Conservation (phyloP, 2,329 filamentous ascomycete genomes). For the Pseudophaeomoniella oleicola region DNA sequence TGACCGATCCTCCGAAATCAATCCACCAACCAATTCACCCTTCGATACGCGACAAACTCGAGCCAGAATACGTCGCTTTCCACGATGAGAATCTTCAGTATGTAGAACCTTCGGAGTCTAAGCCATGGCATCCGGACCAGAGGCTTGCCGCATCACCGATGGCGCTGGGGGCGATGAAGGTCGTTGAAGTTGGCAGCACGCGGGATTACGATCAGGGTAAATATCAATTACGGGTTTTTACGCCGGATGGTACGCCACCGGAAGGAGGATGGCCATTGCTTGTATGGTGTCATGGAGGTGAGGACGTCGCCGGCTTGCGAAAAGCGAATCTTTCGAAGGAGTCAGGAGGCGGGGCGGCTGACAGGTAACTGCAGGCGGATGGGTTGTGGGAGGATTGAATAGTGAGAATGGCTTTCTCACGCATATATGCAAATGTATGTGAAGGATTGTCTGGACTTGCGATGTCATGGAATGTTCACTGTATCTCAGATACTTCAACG, state of each 20-base stretch:
- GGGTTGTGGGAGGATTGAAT: conserved; percentile 41
- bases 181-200: conserved; percentile 30
- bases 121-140: conserved; percentile 30
- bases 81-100: conserved; percentile 39
- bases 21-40: conserved; percentile 25
- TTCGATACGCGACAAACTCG: conserved; percentile 28
- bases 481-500: conserved; percentile 20
- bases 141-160: neutral
- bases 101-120: conserved; percentile 30
- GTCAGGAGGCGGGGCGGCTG: too few species aligned
- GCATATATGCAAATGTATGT: conserved; percentile 31
- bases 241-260: conserved; percentile 28
- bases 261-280: conserved; percentile 38
- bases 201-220: conserved; percentile 21
- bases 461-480: neutral
- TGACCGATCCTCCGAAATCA: too few species aligned
- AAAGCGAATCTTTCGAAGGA: too few species aligned
- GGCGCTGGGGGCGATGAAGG: conserved; percentile 13
- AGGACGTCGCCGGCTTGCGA: too few species aligned
- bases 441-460: neutral
- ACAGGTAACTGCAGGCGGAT: too few species aligned
- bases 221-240: conserved; percentile 34
- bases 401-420: conserved; percentile 43
- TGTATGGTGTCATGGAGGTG: conserved; percentile 41
- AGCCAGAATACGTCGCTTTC: conserved; percentile 36